phyloP scores from a whole-genome alignment of 371 early-diverging fungal species.

The Caulochytrium protostelioides region DNA sequence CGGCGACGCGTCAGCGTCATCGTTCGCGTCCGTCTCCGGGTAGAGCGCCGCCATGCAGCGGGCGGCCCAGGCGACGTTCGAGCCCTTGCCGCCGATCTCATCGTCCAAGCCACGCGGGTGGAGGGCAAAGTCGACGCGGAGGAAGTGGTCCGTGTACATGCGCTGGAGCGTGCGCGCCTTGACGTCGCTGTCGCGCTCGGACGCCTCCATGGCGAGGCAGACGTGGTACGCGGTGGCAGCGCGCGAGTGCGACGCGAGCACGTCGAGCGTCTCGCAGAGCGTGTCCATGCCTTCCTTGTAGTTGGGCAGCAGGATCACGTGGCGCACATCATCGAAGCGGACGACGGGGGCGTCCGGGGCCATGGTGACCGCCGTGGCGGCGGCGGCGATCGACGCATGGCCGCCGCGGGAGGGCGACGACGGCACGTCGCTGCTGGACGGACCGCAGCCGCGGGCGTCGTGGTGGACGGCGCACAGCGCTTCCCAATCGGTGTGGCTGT shows the following conservation, averaged over 20 bases:
- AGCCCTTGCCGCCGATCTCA: constrained; percentile 52
- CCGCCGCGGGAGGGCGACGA: too few species aligned
- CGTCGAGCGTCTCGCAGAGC: constrained; percentile 11
- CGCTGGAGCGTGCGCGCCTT: constrained; percentile 34
- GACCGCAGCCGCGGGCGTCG: too few species aligned
- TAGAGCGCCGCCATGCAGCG: constrained; percentile 12
- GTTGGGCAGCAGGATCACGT: constrained; percentile 40
- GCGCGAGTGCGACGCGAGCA: constrained; percentile 7
- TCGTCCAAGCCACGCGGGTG: constrained; percentile 44
- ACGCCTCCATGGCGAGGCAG: constrained; percentile 54
- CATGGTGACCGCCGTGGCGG: neutral
- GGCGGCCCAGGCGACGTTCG: constrained; percentile 41
- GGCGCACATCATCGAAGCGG: constrained; percentile 5
- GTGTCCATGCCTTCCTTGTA: constrained; percentile 24
- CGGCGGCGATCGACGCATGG: neutral
- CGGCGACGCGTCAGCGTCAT: constrained; percentile 12
- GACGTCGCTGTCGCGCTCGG: constrained; percentile 28
- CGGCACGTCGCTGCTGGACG: too few species aligned
- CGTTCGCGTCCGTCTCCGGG: too few species aligned
- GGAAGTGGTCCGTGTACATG: constrained; percentile 31
- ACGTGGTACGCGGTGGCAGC: constrained; percentile 14
- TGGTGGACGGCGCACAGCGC: too few species aligned
- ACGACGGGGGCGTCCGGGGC: constrained; percentile 1
- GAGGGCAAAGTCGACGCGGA: constrained; percentile 38
- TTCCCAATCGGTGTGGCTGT: too few species aligned